Percentiles rank a stretch among this genome's conserved stretches.
Conservation (phyloP, 345 rosid species). For the Hypericum perforatum region DNA sequence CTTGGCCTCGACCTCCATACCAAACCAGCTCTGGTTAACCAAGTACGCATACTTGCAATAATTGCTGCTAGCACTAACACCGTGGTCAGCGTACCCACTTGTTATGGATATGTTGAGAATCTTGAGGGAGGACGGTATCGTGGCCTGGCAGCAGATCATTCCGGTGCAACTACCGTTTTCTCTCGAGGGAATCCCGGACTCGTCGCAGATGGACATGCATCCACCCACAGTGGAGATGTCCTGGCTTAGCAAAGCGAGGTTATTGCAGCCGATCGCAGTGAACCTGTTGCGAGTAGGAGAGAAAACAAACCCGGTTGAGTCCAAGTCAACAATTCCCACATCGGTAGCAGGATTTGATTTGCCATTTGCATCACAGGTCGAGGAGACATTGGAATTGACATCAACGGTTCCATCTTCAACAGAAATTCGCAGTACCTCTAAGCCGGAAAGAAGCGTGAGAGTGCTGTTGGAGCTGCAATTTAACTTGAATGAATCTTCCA, state of each 20-base stretch:
- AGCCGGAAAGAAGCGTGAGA: too few relatives aligned
- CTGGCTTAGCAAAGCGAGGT: too few relatives aligned
- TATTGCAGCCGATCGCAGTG: slow-evolving; percentile 10
- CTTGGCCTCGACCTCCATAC: too few relatives aligned
- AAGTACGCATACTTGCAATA: too few relatives aligned
- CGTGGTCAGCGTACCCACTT: too few relatives aligned
- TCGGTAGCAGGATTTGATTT: background rate
- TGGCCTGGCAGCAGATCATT: background rate
- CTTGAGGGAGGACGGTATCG: background rate
- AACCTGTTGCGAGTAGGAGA: background rate
- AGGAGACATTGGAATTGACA: background rate
- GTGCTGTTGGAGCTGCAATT: background rate
- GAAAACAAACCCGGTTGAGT: slow-evolving; percentile 7
- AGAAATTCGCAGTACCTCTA: background rate
- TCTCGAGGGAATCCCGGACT: too few relatives aligned
- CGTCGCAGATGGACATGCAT: too few relatives aligned
- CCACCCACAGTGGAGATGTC: too few relatives aligned
- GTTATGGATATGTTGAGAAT: background rate
- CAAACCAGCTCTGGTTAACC: too few relatives aligned
- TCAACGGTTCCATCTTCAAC: background rate
- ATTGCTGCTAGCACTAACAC: too few relatives aligned
- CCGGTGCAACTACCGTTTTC: too few relatives aligned
- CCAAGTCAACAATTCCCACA: background rate
- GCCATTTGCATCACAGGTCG: background rate
- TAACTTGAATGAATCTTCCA: background rate